Evolutionary conservation across 495 filamentous ascomycete genomes (phyloP).

Genomic region (Hypoxylon subgilvum): DNA sequence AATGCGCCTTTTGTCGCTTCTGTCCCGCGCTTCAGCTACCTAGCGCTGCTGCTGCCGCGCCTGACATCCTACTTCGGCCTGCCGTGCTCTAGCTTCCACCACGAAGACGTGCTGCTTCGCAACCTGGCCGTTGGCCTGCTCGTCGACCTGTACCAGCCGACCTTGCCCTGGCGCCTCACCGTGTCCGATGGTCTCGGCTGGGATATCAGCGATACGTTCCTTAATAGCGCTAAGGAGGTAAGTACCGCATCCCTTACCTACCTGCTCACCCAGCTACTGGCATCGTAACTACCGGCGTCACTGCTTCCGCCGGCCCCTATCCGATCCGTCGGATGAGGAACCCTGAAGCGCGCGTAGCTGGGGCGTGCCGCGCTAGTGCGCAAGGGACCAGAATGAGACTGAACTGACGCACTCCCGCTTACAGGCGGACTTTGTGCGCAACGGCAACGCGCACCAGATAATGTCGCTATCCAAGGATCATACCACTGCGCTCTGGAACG

Average conservation of each 20-base stretch:
- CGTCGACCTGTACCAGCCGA: conserved; percentile 74
- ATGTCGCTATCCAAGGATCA: conserved; percentile 91
- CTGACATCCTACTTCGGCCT: conserved; percentile 76
- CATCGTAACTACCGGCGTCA: background rate
- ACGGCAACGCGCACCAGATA: conserved; percentile 88
- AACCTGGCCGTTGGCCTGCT: conserved; percentile 87
- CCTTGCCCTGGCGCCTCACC: conserved; percentile 77
- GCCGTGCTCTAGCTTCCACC: conserved; percentile 78
- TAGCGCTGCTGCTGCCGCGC: conserved; percentile 76
- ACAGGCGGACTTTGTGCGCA: conserved; percentile 85
- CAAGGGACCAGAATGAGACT: background rate
- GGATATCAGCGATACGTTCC: conserved; percentile 86
- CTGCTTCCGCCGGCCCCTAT: background rate
- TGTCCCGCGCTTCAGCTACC: conserved; percentile 72
- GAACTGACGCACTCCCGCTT: background rate
- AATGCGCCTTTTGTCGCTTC: conserved; percentile 58
- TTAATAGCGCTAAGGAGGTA: conserved; percentile 91
- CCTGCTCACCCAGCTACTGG: background rate
- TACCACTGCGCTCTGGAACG: conserved; percentile 83
- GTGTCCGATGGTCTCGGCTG: conserved; percentile 65
- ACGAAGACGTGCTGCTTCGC: conserved; percentile 71
- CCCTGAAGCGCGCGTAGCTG: no score
- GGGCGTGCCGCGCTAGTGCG: background rate
- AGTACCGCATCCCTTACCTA: conserved; percentile 11
- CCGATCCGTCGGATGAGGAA: background rate